Base-by-base conservation (phyloP, 2,329 filamentous ascomycete species). In the Claviceps africana region DNA sequence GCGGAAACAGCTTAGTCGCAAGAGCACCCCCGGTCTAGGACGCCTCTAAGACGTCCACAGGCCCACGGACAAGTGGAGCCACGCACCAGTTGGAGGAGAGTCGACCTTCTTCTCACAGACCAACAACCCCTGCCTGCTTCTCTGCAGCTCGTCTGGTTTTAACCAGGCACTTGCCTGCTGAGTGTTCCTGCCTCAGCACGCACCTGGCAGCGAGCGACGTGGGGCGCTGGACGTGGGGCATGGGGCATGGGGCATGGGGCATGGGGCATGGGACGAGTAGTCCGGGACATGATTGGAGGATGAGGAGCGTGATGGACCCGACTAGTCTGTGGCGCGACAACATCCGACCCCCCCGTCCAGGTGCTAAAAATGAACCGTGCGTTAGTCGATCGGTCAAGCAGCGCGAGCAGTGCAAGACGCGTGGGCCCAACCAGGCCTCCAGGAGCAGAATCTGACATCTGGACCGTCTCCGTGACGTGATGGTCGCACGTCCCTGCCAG, bases 291-390 rank as follows among this genome's bases (percentile, higher is more conserved):
- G n/a, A n/a, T n/a, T n/a, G n/a, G n/a, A n/a, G n/a, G n/a, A n/a
- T n/a, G n/a, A n/a, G n/a, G n/a, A 37, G 40, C 40, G 21, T 25
- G 40, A 43, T 13, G 40, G 19, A 43, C 22, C 25, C 21, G 13
- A 15, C 37, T 8, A 43, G 19, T 42, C 48, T 35, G 25, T 37
- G 25, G 28, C 21, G 47, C 47, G 33, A 48, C 17, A 40, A 22
- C 35, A 28, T 31, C n/a, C n/a, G n/a, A n/a, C 6, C 13, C 51
- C 51, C 51, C 47, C 43, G 47, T 25, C 2, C n/a, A 25, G 52
- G 40, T 50, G 35, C 48, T 51, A 43, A 53, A 47, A 51, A 53
- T 48, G 43, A 37, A 44, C 30, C 39, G 51, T 46, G 46, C 40
- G 22, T 25, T 28, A 10, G n/a, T 21, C 19, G 11, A 4, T 22